Conservation (phyloP, 106 monocot species). For the Dendrobium chrysotoxum region DNA sequence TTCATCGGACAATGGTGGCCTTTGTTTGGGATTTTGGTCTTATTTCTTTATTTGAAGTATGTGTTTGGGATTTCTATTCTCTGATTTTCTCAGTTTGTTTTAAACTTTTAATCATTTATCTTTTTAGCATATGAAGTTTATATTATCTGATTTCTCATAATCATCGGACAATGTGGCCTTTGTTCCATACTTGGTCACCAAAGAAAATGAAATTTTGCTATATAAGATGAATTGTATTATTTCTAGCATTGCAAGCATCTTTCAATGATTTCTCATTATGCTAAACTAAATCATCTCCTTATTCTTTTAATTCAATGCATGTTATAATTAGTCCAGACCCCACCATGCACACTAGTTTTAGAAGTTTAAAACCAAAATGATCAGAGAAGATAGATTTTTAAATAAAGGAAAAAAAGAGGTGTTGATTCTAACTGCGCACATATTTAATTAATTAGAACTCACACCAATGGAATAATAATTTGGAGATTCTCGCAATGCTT, state of each 20-base stretch:
- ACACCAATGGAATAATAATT: constrained; percentile 10
- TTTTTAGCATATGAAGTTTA: neutral
- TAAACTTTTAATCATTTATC: too few species aligned
- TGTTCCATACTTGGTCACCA: neutral
- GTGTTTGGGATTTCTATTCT: too few species aligned
- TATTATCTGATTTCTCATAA: too few species aligned
- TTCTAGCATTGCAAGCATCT: neutral
- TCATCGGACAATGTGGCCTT: too few species aligned
- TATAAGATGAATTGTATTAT: neutral
- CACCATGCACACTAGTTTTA: neutral
- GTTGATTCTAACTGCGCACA: neutral
- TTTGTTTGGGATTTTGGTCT: too few species aligned
- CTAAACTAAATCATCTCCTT: neutral
- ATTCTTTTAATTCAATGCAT: neutral
- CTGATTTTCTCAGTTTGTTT: too few species aligned
- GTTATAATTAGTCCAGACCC: neutral
- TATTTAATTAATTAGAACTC: neutral
- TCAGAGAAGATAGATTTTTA: neutral
- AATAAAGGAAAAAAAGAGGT: neutral
- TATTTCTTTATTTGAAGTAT: too few species aligned
- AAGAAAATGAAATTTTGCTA: neutral
- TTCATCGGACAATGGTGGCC: too few species aligned
- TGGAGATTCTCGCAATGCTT: constrained; percentile 24
- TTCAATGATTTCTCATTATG: neutral
- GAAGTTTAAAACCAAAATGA: neutral